Evolutionary conservation across 306 rosid species (phyloP).

Genomic region (Inga leiocalycina): DNA sequence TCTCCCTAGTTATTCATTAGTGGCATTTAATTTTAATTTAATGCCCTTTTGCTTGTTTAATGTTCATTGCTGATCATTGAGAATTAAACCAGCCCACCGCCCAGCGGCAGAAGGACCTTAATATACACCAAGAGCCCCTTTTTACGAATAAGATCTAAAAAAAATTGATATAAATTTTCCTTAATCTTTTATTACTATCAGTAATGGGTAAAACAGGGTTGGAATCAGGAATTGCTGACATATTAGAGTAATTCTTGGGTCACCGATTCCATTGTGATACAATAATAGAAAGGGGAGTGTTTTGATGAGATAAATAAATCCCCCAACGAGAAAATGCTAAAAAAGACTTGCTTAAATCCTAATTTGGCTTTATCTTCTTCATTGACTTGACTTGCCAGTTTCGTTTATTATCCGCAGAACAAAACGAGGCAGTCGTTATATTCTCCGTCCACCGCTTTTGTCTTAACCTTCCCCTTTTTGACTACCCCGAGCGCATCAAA

Average conservation of each 20-base stretch:
- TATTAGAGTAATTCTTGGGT: neutral
- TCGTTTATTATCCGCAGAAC: neutral
- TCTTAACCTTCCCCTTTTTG: neutral
- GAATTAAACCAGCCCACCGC: neutral
- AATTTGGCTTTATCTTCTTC: neutral
- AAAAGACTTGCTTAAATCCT: neutral
- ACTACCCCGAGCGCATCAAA: constrained; percentile 15
- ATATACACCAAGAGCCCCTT: no score
- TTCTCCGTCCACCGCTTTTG: constrained; percentile 16
- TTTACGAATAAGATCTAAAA: neutral
- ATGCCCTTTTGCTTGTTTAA: neutral
- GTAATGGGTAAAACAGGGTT: constrained; percentile 19
- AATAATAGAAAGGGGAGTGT: neutral
- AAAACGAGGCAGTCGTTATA: neutral
- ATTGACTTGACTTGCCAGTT: neutral
- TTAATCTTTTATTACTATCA: constrained; percentile 6
- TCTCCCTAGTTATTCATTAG: neutral
- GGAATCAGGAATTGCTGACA: constrained; percentile 15
- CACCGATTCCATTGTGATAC: constrained; percentile 31
- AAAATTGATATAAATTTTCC: neutral
- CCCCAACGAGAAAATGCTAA: neutral
- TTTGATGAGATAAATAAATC: neutral
- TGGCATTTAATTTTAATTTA: no score
- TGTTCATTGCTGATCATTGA: neutral
- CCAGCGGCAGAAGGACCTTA: no score